These are phyloP conservation scores for Coemansia sp. DNA, from an alignment of 192 early-diverging fungal species.

Conservation along the genomic window DNA sequence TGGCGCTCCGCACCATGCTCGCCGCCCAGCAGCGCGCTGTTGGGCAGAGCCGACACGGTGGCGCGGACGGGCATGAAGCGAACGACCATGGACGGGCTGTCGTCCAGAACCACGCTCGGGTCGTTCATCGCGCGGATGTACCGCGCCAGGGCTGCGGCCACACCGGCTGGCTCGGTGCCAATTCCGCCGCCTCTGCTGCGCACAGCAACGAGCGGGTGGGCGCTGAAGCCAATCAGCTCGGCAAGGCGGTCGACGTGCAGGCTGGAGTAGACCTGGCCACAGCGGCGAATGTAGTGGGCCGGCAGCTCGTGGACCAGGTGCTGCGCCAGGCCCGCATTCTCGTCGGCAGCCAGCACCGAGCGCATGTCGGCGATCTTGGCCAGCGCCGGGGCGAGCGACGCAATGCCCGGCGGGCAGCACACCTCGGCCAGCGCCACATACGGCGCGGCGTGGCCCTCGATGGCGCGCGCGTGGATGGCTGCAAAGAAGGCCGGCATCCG, in stretches of 20 bases:
- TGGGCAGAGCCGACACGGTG: slow-evolving; percentile 15
- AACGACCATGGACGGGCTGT: slow-evolving; percentile 8
- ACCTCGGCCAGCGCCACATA: slow-evolving; percentile 30
- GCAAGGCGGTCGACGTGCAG: slow-evolving; percentile 21
- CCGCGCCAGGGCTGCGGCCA: slow-evolving; percentile 14
- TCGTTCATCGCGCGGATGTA: slow-evolving; percentile 34
- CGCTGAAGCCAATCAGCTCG: slow-evolving; percentile 22
- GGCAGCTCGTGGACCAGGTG: slow-evolving; percentile 21
- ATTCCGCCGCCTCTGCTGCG: neutral
- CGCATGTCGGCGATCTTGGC: slow-evolving; percentile 11
- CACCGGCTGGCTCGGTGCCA: neutral
- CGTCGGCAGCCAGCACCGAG: slow-evolving; percentile 6
- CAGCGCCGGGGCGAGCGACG: slow-evolving; percentile 4
- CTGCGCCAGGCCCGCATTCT: slow-evolving; percentile 23
- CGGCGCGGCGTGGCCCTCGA: slow-evolving; percentile 16
- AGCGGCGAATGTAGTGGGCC: slow-evolving; percentile 21
- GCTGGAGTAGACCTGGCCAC: slow-evolving; percentile 23
- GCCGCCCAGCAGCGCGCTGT: neutral
- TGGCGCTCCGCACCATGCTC: slow-evolving; percentile 14
- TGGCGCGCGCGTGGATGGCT: slow-evolving; percentile 14
- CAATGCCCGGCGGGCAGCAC: slow-evolving; percentile 8
- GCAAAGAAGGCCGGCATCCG: slow-evolving; percentile 35
- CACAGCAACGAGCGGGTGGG: slow-evolving; percentile 18
- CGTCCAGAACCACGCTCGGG: slow-evolving; percentile 15
- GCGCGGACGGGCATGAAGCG: slow-evolving; percentile 10